Base-by-base conservation (phyloP, 2,329 filamentous ascomycete genomes). In the Colletotrichum incanum region DNA sequence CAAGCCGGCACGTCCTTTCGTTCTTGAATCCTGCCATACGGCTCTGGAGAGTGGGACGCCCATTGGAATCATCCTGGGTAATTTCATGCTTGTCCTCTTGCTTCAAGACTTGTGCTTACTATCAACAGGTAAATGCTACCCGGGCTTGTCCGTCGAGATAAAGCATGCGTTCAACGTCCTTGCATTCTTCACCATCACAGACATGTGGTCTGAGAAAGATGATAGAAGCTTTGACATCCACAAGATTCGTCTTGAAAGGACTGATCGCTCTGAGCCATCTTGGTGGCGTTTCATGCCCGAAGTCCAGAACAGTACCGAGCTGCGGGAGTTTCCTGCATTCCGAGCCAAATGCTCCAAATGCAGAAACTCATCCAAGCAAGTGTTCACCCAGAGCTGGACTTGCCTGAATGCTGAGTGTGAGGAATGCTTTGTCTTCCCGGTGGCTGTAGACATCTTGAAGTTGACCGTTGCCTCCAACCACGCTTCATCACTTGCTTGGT, bases 111-210 rank as follows among this genome's bases (percentile, higher is more conserved):
- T 16, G 34, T 18, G 34, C 61, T 61, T 7, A 74, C 9, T 7
- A 84, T 39, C 80, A 81, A 49, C 72, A 86, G 91, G 92, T 1
- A 79, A 86, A 20, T 79, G 86, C 65, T 89, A 91, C 73, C 77
- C 79, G 4, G 78, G 85, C 28, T 83, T 87, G 23, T 83, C 85
- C 0, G 85, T 84, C 1, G 81, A 84, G 34, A 82, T 91, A 9
- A 87, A 88, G 0, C 85, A 91, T 69, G 82, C 86, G 0, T 94
- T 91, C 76, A 90, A 88, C 67, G 89, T 94, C 0, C 83, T 95
- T 52, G 92, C 86, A n/a, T 91, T 86, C 79, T 95, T 93, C 78
- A 89, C 91, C 60, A 83, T 93, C 16, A 93, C 91, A 0, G 84
- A 92, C 60, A 84, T 94, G 0, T 95, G 93, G 93, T 84, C 81